Conservation (phyloP, 208 protist species). For the Angomonas ambiguus region DNA sequence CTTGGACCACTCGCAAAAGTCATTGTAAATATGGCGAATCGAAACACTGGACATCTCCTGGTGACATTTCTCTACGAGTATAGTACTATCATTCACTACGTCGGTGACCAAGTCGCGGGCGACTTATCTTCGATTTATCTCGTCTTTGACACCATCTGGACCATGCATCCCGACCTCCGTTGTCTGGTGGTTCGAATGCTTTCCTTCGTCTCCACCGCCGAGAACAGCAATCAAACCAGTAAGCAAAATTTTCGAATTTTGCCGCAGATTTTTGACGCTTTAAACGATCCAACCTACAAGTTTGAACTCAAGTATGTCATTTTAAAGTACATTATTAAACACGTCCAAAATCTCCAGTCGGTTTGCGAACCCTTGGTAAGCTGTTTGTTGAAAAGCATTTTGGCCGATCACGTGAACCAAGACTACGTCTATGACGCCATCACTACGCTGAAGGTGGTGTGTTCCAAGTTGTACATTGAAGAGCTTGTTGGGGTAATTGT, state of each 20-base stretch:
- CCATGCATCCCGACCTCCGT: conserved; percentile 43
- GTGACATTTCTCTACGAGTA: conserved; percentile 61
- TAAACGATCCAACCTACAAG: conserved; percentile 20
- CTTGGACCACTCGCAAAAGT: conserved; percentile 55
- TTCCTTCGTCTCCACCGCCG: conserved; percentile 44
- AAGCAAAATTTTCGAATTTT: conserved; percentile 40
- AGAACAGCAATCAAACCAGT: conserved; percentile 31
- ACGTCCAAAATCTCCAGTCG: conserved; percentile 53
- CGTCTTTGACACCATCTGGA: conserved; percentile 69
- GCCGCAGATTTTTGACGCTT: conserved; percentile 68
- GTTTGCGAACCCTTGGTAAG: conserved; percentile 51
- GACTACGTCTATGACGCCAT: conserved; percentile 54
- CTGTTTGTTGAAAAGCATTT: conserved; percentile 53
- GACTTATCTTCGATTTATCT: conserved; percentile 41
- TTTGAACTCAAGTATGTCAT: conserved; percentile 68
- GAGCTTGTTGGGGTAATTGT: conserved; percentile 78
- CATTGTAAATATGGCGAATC: conserved; percentile 33
- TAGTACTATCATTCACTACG: conserved; percentile 61
- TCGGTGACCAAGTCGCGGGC: conserved; percentile 33
- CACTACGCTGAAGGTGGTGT: conserved; percentile 59
- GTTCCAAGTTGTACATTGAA: conserved; percentile 57
- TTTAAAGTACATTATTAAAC: conserved; percentile 68
- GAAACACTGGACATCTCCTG: conserved; percentile 28
- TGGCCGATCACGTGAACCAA: conserved; percentile 17
- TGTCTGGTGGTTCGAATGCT: conserved; percentile 78